These are phyloP conservation scores for Pterocarpus macrocarpus DNA, from an alignment of 306 rosid genomes.

Conservation along the genomic window DNA sequence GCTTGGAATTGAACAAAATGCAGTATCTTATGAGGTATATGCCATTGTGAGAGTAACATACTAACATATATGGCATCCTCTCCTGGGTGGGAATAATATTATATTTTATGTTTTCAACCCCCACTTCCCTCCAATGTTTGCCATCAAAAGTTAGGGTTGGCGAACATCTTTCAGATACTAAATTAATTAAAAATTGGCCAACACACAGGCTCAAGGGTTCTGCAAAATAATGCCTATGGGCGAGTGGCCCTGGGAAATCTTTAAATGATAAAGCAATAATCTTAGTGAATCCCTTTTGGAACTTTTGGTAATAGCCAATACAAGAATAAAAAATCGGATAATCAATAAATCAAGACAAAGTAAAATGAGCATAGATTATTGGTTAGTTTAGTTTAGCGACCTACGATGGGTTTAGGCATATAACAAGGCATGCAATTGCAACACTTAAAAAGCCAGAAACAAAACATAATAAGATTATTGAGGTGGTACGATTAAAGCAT, in stretches of 20 bases:
- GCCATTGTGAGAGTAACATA: neutral
- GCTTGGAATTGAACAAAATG: neutral
- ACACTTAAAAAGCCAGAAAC: neutral
- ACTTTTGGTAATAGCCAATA: neutral
- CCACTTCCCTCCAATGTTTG: neutral
- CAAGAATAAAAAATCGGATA: neutral
- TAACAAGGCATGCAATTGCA: neutral
- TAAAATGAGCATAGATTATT: neutral
- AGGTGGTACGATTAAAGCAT: neutral
- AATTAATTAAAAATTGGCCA: neutral
- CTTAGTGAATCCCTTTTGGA: neutral
- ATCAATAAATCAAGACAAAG: neutral
- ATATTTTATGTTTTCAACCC: neutral
- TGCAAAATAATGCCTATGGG: neutral
- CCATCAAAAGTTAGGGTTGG: slow-evolving; percentile 20
- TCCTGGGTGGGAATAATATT: neutral
- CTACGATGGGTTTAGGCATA: neutral
- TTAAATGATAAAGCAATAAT: neutral
- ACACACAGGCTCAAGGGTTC: neutral
- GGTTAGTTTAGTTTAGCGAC: neutral
- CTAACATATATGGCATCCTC: neutral
- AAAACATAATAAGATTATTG: neutral
- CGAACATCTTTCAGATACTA: slow-evolving; percentile 5
- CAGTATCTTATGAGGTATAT: neutral
- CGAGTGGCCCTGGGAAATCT: neutral